Evolutionary conservation across 2,329 filamentous ascomycete species (phyloP), one percentile per base, ranked within the genome.

Genomic region (Penicillium sp.): DNA sequence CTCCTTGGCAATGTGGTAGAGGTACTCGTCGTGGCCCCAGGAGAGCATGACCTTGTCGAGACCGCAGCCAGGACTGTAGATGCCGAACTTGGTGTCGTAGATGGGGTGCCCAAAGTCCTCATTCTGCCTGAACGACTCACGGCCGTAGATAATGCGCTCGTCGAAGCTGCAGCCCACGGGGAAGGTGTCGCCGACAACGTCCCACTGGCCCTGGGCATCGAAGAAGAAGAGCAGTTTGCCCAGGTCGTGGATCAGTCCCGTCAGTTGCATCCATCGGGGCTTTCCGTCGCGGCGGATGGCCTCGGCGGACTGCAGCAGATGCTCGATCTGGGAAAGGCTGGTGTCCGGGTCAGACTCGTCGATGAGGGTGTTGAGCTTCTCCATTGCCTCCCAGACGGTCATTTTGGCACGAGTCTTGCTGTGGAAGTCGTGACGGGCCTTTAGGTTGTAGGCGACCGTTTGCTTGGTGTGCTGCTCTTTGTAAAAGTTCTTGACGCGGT

Each of bases 301-400:
- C 71, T 95, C 89, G 43, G 89, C 89, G 14, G 86, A 84, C 68
- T 95, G 89, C 13, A 95, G 80, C 24, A 95, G 78, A 69, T 95
- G 89, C 71, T 94, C 86, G 65, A 95, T 94, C 74, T 95, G 89
- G 23, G 82, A 85, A 52, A 95, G 82, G 39, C 80, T 82, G 37
- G 89, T 95, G 72, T 95, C 89, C 1, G 89, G 89, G 73, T 95
- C 89, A 16, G 85, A 89, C 70, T 94, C 87, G 71, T 95, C 89
- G 67, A 95, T 86, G 42, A 95, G 79, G 0, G 86, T 89, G 77
- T 95, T 88, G 63, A 95, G 84, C 71, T 89, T 90, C 78, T 94
- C 87, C 72, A 95, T 93, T 16, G 89, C 89, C 67, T 94, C 77
- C 89, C 89, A 95, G 66, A 95, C 78, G 52, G 84, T 85, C 86